Evolutionary conservation across 2,329 filamentous ascomycete genomes (phyloP).

Genomic region (Teratosphaeria viscida): DNA sequence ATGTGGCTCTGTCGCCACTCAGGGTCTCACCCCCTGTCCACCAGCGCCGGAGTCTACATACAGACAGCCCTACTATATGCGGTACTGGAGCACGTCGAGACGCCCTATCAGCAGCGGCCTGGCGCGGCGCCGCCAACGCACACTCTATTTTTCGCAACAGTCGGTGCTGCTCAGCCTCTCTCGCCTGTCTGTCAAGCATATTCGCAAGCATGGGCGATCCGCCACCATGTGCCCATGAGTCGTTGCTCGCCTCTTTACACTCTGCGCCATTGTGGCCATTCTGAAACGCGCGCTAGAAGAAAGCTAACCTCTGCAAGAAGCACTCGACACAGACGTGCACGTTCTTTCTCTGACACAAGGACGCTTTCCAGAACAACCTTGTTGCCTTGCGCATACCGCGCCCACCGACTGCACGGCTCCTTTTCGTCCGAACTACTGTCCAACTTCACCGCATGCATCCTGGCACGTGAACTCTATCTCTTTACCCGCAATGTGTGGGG

Average conservation of each 20-base stretch:
- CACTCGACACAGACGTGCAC: not conserved
- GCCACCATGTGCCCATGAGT: not conserved
- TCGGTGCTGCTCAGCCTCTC: constrained; percentile 10
- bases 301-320: not conserved
- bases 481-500: constrained; percentile 7
- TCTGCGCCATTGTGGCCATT: constrained; percentile 8
- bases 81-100: not conserved
- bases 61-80: constrained; percentile 3
- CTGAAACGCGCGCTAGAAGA: constrained; percentile 10
- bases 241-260: not conserved
- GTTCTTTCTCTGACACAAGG: not conserved
- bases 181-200: constrained; percentile 16
- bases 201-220: constrained; percentile 5
- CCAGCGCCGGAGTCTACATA: not conserved
- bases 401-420: not conserved
- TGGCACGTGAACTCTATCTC: constrained; percentile 1
- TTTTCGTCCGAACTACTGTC: not conserved
- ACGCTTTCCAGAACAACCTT: not conserved
- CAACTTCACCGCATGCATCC: constrained; percentile 1
- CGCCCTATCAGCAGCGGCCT: not conserved
- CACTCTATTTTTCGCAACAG: constrained; percentile 6
- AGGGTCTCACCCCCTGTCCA: not conserved
- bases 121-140: not conserved
- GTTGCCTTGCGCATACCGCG: not conserved
- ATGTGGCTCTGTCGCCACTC: not conserved